phyloP scores from a whole-genome alignment of 768 basidiomycete species.

The Auricularia sp. region DNA sequence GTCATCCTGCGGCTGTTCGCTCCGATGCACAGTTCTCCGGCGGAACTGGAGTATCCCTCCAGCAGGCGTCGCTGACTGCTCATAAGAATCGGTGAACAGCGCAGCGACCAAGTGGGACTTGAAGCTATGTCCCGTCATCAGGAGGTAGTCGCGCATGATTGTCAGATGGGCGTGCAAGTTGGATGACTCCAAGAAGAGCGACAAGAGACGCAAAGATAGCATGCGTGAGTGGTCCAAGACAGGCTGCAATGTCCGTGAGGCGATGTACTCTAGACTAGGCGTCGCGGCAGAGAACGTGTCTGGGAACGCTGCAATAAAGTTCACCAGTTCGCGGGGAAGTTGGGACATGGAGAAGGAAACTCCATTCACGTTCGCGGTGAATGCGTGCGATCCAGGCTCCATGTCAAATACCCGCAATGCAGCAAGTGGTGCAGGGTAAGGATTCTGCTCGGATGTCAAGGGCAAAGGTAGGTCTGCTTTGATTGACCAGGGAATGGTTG shows the following conservation, averaged over 20 bases:
- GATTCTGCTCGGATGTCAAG: neutral
- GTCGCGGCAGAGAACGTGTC: conserved; percentile 46
- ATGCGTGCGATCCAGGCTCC: conserved; percentile 43
- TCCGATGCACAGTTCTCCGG: conserved; percentile 18
- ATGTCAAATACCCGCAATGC: conserved; percentile 53
- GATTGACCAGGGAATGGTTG: neutral
- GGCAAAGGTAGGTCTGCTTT: no score
- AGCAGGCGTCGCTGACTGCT: conserved; percentile 18
- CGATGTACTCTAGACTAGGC: conserved; percentile 54
- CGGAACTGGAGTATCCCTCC: conserved; percentile 10
- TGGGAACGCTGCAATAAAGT: conserved; percentile 54
- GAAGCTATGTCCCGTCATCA: conserved; percentile 66
- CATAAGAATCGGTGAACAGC: conserved; percentile 64
- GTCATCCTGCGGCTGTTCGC: conserved; percentile 19
- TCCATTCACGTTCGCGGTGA: conserved; percentile 3
- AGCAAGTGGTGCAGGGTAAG: conserved; percentile 29
- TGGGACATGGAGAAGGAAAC: conserved; percentile 13
- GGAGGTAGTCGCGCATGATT: conserved; percentile 65
- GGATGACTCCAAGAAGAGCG: conserved; percentile 51
- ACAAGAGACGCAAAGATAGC: conserved; percentile 58
- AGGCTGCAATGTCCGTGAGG: conserved; percentile 50
- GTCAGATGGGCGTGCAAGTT: conserved; percentile 57
- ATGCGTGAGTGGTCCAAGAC: conserved; percentile 51
- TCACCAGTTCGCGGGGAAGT: conserved; percentile 25
- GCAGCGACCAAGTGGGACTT: conserved; percentile 58